Evolutionary conservation across 1,284 basidiomycete species (phyloP).

Genomic region (Salmacisia buchloeana): DNA sequence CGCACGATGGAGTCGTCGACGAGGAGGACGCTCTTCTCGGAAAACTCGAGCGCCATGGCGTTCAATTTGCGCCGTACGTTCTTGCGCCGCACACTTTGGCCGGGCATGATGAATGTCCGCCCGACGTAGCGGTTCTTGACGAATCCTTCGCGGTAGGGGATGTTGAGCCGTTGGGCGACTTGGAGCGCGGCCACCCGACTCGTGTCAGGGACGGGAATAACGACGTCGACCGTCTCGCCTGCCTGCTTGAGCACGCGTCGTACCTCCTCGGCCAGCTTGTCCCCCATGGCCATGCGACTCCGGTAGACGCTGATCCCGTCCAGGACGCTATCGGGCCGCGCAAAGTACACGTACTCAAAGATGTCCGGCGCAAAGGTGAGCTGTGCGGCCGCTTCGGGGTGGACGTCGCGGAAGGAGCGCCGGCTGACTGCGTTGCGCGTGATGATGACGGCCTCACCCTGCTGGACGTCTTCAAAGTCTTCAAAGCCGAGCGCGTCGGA

Average conservation of each 20-base stretch:
- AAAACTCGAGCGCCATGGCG: slow-evolving; percentile 98
- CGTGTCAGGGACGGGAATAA: slow-evolving; percentile 97
- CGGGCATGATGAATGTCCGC: slow-evolving; percentile 99
- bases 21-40: slow-evolving; percentile 82
- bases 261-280: slow-evolving; percentile 84
- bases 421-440: slow-evolving; percentile 55
- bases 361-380: slow-evolving; percentile 69
- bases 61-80: slow-evolving; percentile 95
- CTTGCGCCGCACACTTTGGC: slow-evolving; percentile 74
- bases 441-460: slow-evolving; percentile 91
- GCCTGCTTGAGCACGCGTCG: slow-evolving; percentile 66
- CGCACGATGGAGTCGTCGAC: slow-evolving; percentile 99
- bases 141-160: slow-evolving; percentile 97
- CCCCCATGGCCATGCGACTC: slow-evolving; percentile 98
- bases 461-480: slow-evolving; percentile 88
- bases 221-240: slow-evolving; percentile 59
- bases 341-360: slow-evolving; percentile 98
- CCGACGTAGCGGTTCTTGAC: slow-evolving; percentile 99
- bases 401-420: slow-evolving; percentile 27
- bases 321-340: slow-evolving; percentile 92
- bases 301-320: slow-evolving; percentile 97
- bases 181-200: slow-evolving; percentile 93
- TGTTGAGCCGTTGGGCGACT: slow-evolving; percentile 77
- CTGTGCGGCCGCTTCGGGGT: slow-evolving; percentile 22
- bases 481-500: slow-evolving; percentile 85